Conservation (phyloP, 2,329 filamentous ascomycete genomes). For the Corinectria fuckeliana region DNA sequence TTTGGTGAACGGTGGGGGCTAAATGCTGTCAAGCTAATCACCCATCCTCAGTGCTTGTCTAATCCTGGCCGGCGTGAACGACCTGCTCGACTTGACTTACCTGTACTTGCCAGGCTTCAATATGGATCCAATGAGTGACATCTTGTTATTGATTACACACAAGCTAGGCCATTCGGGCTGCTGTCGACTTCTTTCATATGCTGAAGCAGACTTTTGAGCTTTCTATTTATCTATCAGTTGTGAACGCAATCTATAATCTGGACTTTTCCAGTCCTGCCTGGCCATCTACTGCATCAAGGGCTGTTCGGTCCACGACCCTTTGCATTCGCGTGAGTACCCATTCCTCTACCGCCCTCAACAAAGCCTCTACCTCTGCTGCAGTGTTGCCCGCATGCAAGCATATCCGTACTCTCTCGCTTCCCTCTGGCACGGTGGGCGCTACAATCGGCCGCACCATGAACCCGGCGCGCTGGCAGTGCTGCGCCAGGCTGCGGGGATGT, state of each 20-base stretch:
- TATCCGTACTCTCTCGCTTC: constrained; percentile 68
- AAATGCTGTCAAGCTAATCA: no score
- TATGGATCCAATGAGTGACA: no score
- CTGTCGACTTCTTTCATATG: no score
- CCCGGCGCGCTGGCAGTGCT: constrained; percentile 63
- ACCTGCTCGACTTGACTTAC: no score
- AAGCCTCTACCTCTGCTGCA: constrained; percentile 58
- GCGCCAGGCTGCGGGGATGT: constrained; percentile 63
- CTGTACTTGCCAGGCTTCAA: no score
- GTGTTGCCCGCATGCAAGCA: constrained; percentile 74
- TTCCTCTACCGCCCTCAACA: constrained; percentile 54
- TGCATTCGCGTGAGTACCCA: constrained; percentile 48
- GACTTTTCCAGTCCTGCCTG: neutral
- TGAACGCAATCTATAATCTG: neutral
- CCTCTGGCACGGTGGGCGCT: constrained; percentile 69
- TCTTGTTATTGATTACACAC: no score
- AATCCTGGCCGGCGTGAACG: no score
- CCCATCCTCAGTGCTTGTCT: no score
- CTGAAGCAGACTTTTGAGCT: no score
- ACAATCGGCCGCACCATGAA: constrained; percentile 71
- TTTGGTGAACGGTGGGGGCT: no score
- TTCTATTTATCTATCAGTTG: no score
- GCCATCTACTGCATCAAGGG: neutral
- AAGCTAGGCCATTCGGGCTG: no score
- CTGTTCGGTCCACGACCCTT: neutral